phyloP scores from a whole-genome alignment of 352 stramenopile genomes.

The Phytophthora ohioensis region DNA sequence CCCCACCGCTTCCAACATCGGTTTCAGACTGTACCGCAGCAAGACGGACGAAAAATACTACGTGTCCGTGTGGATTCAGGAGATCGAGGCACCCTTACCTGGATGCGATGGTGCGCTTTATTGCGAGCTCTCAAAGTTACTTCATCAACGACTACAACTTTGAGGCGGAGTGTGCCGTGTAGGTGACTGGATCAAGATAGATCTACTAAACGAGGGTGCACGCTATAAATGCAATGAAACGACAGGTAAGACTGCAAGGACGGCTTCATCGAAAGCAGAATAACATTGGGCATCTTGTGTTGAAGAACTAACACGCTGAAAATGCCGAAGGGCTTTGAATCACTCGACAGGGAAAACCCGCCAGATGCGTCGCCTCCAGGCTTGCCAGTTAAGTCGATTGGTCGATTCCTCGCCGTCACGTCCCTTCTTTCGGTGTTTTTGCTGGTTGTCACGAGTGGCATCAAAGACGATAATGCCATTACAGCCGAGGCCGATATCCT shows the following conservation, averaged over 20 bases:
- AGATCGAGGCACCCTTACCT: constrained; percentile 46
- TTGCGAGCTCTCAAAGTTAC: constrained; percentile 58
- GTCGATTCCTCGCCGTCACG: constrained; percentile 22
- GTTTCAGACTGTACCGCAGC: constrained; percentile 67
- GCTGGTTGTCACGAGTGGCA: constrained; percentile 24
- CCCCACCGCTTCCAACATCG: constrained; percentile 76
- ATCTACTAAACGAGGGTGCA: background rate
- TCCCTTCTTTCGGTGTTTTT: constrained; percentile 19
- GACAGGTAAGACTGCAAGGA: constrained; percentile 19
- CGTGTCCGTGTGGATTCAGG: constrained; percentile 62
- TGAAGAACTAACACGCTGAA: background rate
- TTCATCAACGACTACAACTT: constrained; percentile 63
- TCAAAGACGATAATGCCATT: constrained; percentile 14
- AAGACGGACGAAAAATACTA: constrained; percentile 54
- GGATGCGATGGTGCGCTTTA: constrained; percentile 56
- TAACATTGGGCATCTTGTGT: background rate
- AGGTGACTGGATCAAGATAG: constrained; percentile 2
- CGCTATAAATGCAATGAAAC: constrained; percentile 29
- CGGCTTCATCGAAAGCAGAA: background rate
- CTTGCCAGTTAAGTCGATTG: constrained; percentile 17
- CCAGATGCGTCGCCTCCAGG: constrained; percentile 1
- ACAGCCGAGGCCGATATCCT: constrained; percentile 14
- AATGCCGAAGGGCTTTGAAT: constrained; percentile 30
- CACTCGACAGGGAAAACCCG: constrained; percentile 25
- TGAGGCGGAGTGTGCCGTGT: constrained; percentile 39